Base-by-base conservation (phyloP, 768 basidiomycete genomes). In the Lentinus tigrinus region DNA sequence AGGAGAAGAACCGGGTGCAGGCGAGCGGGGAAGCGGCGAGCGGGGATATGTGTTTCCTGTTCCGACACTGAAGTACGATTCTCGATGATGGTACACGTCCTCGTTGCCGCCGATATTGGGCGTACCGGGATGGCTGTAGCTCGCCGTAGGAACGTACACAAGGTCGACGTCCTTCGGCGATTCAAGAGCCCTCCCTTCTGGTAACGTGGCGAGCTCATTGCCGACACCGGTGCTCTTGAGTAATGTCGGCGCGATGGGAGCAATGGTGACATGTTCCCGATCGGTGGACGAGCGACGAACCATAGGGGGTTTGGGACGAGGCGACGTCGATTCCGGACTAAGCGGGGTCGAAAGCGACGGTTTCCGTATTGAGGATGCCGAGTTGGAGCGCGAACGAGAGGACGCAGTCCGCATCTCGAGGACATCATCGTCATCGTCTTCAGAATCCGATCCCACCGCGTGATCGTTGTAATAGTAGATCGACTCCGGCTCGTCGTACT, bases 211-310 rank as follows among this genome's bases (percentile, higher is more conserved):
- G 7, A 66, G 60, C 48, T 71, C 65, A 51, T 83, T 81, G 6
- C 78, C 80, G 11, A 78, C 74, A 1, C 80, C 77, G 10, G 78
- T 82, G 17, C 91, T 91, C 77, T 98, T 99, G 63, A 98, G 79
- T 46, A 91, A 81, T 4, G 97, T 95, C 4, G 88, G 88, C 0
- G 88, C 85, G 46, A 90, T 88, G 37, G 85, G 79, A 13, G 86
- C 85, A 54, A 89, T 90, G 10, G 88, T 89, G 61, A 88, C 73
- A 27, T 83, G 80, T 39, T 87, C 85, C 28, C 78, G 71, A 56
- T 80, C 75, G 43, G 67, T 51, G 2, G 74, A 74, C 3, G 67
- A 42, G 16, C 76, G 68, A 5, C 73, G 70, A 26, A 64, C 59
- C 23, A 67, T 37, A 26, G 69, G 70, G 9, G 76, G 61, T 0